Base-by-base conservation (phyloP, 495 filamentous ascomycete genomes). In the Xylaria flabelliformis region DNA sequence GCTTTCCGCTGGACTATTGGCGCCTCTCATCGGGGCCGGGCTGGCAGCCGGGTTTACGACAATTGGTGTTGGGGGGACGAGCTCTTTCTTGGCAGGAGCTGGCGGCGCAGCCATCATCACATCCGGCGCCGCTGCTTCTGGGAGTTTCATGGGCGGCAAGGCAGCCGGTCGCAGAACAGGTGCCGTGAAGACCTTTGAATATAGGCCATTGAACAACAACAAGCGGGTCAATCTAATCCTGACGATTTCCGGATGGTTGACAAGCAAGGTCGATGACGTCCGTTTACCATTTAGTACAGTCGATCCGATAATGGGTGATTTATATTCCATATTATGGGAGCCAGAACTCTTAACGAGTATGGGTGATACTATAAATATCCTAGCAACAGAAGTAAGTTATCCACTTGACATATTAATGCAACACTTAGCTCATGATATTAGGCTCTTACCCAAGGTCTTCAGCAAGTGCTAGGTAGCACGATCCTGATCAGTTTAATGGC, bases 211-310 rank as follows among this genome's bases (percentile, higher is more conserved):
- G 59, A 94, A 98, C 82, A 98, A 99, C 82, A 98, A 98, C 80
- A 98, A 99, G 81, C 87, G 94, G 71, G 92, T 97, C 50, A 98
- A 98, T 76, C 85, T 99, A 34, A 98, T 99, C 74, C 90, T 99
- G 58, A 97, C 97, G 0, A 88, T 99, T 36, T 92, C 95, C 7
- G 96, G 96, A 13, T 99, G 96, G 96, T 97, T 99, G 94, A 97
- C 92, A 53, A 95, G 96, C 69, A 98, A 97, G 79, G 90, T 97
- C 50, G 96, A 99, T 81, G 96, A 99, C 80, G 94, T 98, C 50
- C 92, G 96, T 69, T 80, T 99, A 72, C 96, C 96, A 17, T 99
- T 90, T 81, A 97, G 93, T 82, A 99, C 96, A 3, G 91, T 99
- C 4, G 95, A 98, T 80, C 94, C 96, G 0, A 89, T 98, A 71